Base-by-base conservation (phyloP, 345 rosid species). In the Aethionema arabicum region DNA sequence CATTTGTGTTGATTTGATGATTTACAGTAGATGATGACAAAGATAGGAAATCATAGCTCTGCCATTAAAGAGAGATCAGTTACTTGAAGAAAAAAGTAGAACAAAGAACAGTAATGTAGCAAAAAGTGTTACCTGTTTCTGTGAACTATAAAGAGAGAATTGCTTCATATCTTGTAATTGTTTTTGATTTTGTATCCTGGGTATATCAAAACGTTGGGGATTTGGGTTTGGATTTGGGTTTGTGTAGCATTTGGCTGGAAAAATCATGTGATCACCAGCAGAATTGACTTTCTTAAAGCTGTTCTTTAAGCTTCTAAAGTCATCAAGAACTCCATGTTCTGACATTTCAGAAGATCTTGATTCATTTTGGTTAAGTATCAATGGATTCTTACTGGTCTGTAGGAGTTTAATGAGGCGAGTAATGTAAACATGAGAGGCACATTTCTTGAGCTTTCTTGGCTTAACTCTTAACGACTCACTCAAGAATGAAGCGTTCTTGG, bases 21-120 rank as follows among this genome's bases (percentile, higher is more conserved):
- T 60, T 61, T 50, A 84, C 85, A 58, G 74, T 37, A 6, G 85
- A 78, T 27, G 85, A 78, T 27, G 71, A 32, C 42, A 85, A 59
- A 59, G 93, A 79, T 69, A 87, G 59, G 77, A 90, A 90, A 70
- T 85, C 72, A 45, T 72, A 83, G 72, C 70, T 59, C 97, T 90
- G 81, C 67, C 5, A 32, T 13, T 40, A 8, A 57, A 55, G 55
- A 60, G 14, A 33, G 58, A 37, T 12, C 1, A 21, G 27, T 21
- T 21, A 21, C 27, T 21, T 21, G 27, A 21, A 21, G 2, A 21
- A 21, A 21, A 21, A 21, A 21, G 59, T 15, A 7, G 29, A 5
- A 61, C 59, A 35, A 29, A 38, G 39, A 53, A 72, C 4, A 46
- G 42, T 40, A 10, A 55, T 1, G 46, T 59, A 29, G 27, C 27